Base-by-base conservation (phyloP, 305 asterid genomes). In the Plantago coronopus region DNA sequence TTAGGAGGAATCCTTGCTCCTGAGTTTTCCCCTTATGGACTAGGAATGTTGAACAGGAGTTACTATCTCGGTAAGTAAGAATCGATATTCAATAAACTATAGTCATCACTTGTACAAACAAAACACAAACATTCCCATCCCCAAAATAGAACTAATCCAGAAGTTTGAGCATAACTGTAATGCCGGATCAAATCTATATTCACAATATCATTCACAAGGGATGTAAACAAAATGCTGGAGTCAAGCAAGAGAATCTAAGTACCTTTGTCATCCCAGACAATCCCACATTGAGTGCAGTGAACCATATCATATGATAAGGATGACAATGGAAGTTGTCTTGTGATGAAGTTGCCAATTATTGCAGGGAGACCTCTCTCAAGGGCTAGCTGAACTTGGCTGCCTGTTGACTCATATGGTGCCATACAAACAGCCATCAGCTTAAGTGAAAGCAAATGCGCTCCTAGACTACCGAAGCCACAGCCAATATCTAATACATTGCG, bases 291-390 rank as follows among this genome's bases (percentile, higher is more conserved):
- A 64, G 99, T 85, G 77, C 97, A 93, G 78, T 93, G 99, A 76
- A 89, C 81, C 96, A 93, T 87, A 79, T 80, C 97, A 79, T 83
- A 93, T 42, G 99, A 87, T 49, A 93, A 82, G 72, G 99, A 79
- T 34, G 97, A 95, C 74, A 85, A 76, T 61, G 99, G 97, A 48
- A 93, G 85, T 74, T 93, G 97, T 71, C 70, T 87, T 48, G 96
- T 76, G 70, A 79, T 73, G 66, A 93, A 93, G 72, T 77, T 78
- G 75, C 96, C 99, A 62, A 89, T 85, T 40, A 93, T 61, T 49
- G 99, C 97, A 1, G 97, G 98, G 72, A 89, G 97, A 70, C 98
- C 98, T 78, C 98, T 89, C 83, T 91, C 98, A 16, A 93, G 96
- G 70, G 89, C 88, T 54, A 93, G 74, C 76, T 93, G 99, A 63